Percentiles rank a stretch among this genome's conserved stretches.
These are phyloP conservation scores for Trichoderma asperelloides DNA, from an alignment of 495 filamentous ascomycete species.

Conservation along the genomic window DNA sequence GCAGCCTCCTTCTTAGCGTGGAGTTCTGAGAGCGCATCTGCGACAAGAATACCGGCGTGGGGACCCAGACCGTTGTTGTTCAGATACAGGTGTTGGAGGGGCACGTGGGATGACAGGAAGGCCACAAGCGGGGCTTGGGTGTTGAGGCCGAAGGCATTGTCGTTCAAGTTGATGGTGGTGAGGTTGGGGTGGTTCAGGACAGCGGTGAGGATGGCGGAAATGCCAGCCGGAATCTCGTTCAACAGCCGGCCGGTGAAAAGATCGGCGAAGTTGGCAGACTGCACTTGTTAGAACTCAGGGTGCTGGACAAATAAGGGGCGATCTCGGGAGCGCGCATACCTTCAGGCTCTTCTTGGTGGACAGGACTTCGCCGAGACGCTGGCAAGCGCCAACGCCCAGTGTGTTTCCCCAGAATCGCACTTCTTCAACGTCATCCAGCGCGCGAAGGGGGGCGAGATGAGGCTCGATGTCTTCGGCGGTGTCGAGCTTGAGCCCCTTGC, in stretches of 20 bases:
- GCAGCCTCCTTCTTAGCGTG: conserved; percentile 69
- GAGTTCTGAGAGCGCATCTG: conserved; percentile 70
- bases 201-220: conserved; percentile 74
- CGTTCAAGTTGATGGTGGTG: conserved; percentile 87
- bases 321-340: conserved; percentile 31
- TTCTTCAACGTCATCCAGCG: conserved; percentile 68
- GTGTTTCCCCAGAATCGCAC: conserved; percentile 84
- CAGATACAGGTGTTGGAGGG: conserved; percentile 82
- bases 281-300: conserved; percentile 13
- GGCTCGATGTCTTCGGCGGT: conserved; percentile 75
- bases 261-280: conserved; percentile 85
- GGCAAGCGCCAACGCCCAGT: conserved; percentile 76
- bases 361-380: conserved; percentile 71
- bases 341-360: conserved; percentile 69
- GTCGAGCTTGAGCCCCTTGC: conserved; percentile 84
- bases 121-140: conserved; percentile 73
- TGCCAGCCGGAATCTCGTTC: conserved; percentile 84
- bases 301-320: conserved; percentile 13
- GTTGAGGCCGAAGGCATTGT: conserved; percentile 96
- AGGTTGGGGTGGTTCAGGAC: conserved; percentile 74
- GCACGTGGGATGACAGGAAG: conserved; percentile 77
- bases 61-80: conserved; percentile 99
- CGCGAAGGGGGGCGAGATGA: conserved; percentile 67
- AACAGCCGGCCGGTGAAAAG: conserved; percentile 95
- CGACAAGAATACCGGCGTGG: conserved; percentile 75